Evolutionary conservation across 345 rosid genomes (phyloP).

Genomic region (Sonneratia caseolaris): DNA sequence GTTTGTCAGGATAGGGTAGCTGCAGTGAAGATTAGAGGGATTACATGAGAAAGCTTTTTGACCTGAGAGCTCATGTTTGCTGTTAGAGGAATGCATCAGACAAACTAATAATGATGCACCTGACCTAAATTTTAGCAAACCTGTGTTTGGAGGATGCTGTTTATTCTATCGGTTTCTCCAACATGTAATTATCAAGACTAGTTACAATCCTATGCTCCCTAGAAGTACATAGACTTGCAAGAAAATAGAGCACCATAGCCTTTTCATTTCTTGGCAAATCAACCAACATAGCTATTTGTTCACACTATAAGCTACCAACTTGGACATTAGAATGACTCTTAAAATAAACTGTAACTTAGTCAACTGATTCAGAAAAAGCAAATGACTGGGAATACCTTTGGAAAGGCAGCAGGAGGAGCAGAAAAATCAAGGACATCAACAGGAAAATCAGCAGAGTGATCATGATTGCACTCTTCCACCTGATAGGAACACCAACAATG

Average conservation of each 20-base stretch:
- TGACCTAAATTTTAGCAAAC: neutral
- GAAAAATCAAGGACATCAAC: constrained; percentile 60
- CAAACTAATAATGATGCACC: neutral
- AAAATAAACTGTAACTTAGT: neutral
- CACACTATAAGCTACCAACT: neutral
- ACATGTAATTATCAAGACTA: neutral
- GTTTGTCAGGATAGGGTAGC: constrained; percentile 87
- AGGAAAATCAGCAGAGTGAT: constrained; percentile 49
- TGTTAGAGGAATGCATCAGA: no score
- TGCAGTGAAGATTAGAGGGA: constrained; percentile 28
- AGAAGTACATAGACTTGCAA: neutral
- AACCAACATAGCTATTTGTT: neutral
- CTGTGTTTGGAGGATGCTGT: neutral
- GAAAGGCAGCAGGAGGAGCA: constrained; percentile 69
- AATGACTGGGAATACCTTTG: constrained; percentile 47
- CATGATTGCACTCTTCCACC: constrained; percentile 84
- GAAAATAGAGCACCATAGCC: neutral
- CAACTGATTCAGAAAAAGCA: neutral
- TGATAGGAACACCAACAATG: constrained; percentile 28
- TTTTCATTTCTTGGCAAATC: neutral
- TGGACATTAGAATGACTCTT: neutral
- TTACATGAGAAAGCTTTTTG: neutral
- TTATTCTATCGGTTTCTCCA: neutral
- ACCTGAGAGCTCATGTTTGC: no score
- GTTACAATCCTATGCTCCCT: no score